phyloP scores from a whole-genome alignment of 768 basidiomycete genomes.

The Tephrocybe sp. region DNA sequence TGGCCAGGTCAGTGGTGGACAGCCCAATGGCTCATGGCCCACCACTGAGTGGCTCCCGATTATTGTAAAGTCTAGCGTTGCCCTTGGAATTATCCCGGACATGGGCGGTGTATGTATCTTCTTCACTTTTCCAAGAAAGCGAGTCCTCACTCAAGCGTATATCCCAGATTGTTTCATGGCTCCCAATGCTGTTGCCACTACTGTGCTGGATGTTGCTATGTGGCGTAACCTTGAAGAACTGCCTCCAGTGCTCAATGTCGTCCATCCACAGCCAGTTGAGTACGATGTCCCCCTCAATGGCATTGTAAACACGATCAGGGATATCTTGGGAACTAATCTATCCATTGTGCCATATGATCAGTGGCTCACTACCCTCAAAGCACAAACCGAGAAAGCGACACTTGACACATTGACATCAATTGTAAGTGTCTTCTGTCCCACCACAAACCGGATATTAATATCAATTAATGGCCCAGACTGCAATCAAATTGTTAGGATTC shows the following conservation, averaged over 20 bases:
- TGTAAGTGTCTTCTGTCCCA: not conserved
- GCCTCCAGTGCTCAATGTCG: not conserved
- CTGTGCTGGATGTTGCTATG: too few species aligned
- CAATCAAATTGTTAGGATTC: too few species aligned
- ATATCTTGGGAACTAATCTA: not conserved
- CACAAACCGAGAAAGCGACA: too few species aligned
- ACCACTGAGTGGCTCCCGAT: conserved; percentile 49
- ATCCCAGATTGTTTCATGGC: not conserved
- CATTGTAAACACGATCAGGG: not conserved
- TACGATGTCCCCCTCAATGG: too few species aligned
- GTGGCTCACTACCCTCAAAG: too few species aligned
- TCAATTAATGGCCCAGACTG: not conserved
- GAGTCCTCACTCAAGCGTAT: not conserved
- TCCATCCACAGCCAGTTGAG: not conserved
- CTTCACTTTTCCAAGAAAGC: not conserved
- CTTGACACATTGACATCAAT: not conserved
- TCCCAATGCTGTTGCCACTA: not conserved
- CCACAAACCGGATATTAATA: not conserved
- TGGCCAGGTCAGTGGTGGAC: conserved; percentile 44
- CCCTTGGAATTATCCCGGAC: conserved; percentile 25
- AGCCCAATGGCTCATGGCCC: too few species aligned
- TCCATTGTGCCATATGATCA: too few species aligned
- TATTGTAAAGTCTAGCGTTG: conserved; percentile 32
- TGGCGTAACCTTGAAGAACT: not conserved
- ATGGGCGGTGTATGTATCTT: conserved; percentile 8